A percentile compares a stretch with the other conserved stretches of the same genome.
These are phyloP conservation scores for Raphanus sativus DNA, from an alignment of 345 rosid genomes.

Conservation along the genomic window DNA sequence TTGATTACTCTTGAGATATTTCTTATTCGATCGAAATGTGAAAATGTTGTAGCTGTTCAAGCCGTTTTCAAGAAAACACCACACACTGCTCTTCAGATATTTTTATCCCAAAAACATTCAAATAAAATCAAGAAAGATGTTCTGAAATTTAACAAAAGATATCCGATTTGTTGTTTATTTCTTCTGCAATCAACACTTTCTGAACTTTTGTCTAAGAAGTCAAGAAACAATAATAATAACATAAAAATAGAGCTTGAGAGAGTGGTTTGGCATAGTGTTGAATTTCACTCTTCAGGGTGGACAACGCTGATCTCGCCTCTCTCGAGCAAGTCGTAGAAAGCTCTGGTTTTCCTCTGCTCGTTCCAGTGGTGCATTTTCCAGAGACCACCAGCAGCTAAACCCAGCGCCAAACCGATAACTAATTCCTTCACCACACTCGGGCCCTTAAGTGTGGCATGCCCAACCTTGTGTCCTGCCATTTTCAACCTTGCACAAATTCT, in stretches of 20 bases:
- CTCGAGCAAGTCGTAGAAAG: constrained; percentile 86
- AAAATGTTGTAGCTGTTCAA: constrained; percentile 14
- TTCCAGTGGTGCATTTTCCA: constrained; percentile 99
- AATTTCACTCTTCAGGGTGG: constrained; percentile 55
- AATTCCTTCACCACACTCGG: constrained; percentile 92
- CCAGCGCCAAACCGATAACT: constrained; percentile 62
- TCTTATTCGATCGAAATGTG: not conserved
- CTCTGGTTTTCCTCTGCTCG: constrained; percentile 85
- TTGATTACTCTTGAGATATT: not conserved
- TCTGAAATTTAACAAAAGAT: not conserved
- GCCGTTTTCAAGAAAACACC: not conserved
- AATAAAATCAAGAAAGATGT: not conserved
- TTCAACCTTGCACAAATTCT: not conserved
- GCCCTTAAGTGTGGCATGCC: constrained; percentile 86
- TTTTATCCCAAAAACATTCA: not conserved
- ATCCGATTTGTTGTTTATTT: constrained; percentile 28
- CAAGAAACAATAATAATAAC: constrained; percentile 25
- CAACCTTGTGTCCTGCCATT: constrained; percentile 78
- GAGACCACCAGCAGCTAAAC: constrained; percentile 72
- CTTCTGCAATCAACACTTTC: constrained; percentile 27
- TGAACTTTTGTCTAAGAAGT: not conserved
- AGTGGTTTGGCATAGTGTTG: not conserved
- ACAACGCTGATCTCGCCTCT: constrained; percentile 93
- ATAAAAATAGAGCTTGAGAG: not conserved
- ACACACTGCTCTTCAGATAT: not conserved